Percentiles rank a stretch among this genome's conserved stretches.
These are phyloP conservation scores for Diutina scorzettiae DNA, from an alignment of 1,139 yeast species.

Conservation along the genomic window DNA sequence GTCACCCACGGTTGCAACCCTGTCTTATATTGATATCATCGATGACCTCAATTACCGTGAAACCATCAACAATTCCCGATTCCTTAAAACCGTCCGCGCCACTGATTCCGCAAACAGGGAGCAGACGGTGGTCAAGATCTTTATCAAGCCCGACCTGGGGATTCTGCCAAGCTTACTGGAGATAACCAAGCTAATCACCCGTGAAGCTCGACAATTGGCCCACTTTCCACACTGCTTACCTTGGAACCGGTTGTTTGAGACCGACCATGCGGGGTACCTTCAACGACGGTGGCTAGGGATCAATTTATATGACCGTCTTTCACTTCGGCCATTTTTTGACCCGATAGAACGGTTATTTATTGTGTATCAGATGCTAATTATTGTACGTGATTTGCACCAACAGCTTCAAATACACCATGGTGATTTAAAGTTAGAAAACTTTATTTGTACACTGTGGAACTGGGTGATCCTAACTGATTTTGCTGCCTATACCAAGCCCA, in stretches of 20 bases:
- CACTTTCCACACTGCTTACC: conserved; percentile 50
- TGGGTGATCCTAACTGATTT: conserved; percentile 81
- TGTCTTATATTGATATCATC: conserved; percentile 77
- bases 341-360: conserved; percentile 76
- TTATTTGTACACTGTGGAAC: conserved; percentile 79
- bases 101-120: conserved; percentile 44
- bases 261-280: conserved; percentile 85
- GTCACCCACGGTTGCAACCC: conserved; percentile 84
- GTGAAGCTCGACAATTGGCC: conserved; percentile 25
- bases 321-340: conserved; percentile 80
- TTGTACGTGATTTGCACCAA: conserved; percentile 53
- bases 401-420: conserved; percentile 60
- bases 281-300: conserved; percentile 72
- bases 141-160: conserved; percentile 50
- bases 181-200: conserved; percentile 22
- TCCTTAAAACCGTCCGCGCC: conserved; percentile 78
- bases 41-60: conserved; percentile 64
- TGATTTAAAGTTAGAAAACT: conserved; percentile 83
- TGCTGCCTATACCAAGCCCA: conserved; percentile 68
- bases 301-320: conserved; percentile 74
- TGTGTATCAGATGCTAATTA: conserved; percentile 60
- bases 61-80: conserved; percentile 63
- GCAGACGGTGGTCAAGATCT: conserved; percentile 61
- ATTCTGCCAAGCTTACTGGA: conserved; percentile 23
- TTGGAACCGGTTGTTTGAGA: conserved; percentile 65